Evolutionary conservation across 441 rosid species (phyloP), one percentile per base, ranked within the genome.

Genomic region (Pelargonium fulgidum): DNA sequence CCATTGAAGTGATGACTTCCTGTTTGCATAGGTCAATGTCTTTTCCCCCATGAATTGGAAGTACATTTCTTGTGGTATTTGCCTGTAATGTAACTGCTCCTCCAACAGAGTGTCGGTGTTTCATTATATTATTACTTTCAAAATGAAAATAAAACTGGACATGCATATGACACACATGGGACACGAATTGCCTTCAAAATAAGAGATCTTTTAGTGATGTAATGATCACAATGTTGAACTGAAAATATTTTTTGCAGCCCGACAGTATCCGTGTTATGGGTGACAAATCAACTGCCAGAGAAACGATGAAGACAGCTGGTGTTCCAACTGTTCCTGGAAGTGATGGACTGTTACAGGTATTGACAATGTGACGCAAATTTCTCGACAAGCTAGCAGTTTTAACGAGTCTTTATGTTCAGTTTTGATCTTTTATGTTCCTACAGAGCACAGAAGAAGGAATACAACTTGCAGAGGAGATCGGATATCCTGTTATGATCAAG

Each of bases 251-350:
- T 71, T 50, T 79, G 81, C 82, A 93, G 98, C 97, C 98, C 64
- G 94, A 93, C 80, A 93, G 98, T 75, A 93, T 93, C 79, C 89
- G 94, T 67, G 85, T 86, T 42, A 93, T 93, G 98, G 98, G 98
- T 70, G 98, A 93, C 83, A 93, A 93, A 82, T 75, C 98, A 71
- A 91, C 97, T 66, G 98, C 98, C 17, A 83, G 98, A 77, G 98
- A 91, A 68, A 93, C 98, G 26, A 93, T 93, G 98, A 93, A 93
- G 84, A 91, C 85, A 79, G 97, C 97, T 29, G 93, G 96, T 63
- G 98, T 93, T 73, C 98, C 98, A n/a, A 93, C 98, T 42, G 98
- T 93, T 48, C 98, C 98, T 0, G 98, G 98, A 73, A 93, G 98
- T 84, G 96, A 83, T 77, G 98, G 98, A 50, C 78, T 93, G 72